Base-by-base conservation (phyloP, 192 early-diverging fungal genomes). In the Diversispora epigaea region DNA sequence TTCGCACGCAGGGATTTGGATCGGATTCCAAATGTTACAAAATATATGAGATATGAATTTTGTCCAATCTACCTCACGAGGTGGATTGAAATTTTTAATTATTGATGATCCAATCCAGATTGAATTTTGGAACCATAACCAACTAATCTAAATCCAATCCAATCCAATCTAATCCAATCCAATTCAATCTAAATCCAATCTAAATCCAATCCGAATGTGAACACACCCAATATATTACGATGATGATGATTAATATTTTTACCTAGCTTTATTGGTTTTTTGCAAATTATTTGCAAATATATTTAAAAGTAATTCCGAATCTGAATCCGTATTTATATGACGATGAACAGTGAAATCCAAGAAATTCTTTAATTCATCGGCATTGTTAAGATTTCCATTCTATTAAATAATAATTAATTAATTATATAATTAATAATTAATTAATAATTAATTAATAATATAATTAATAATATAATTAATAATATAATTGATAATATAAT, bases 271-370 rank as follows among this genome's bases (percentile, higher is more conserved):
- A 80, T 94, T 95, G 7, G 96, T 98, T 84, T 93, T 87, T 76
- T 99, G 97, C 76, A 99, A 86, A 84, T 99, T 91, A 83, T 97
- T 88, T 68, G 95, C 98, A 79, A 99, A 93, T 74, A 98, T 93
- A 85, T 99, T 99, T 52, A 99, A 88, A 75, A 98, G 86, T 54
- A 99, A 80, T 85, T 99, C 98, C 58, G 97, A 98, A 85, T 99
- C 98, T 5, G 98, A 99, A 78, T 98, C 96, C 11, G 98, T 99
- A 85, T 99, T 99, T 85, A 99, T 97, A 80, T 99, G 98, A 63
- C 98, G 92, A 85, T 99, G 98, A 44, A 97, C 95, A 63, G 95
- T 92, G 73, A 89, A 84, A 85, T 99, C 98, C 56, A 99, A 80
- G 72, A 93, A 98, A 39, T 88, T 84, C 75, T 90, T 88, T 73